Base-by-base conservation (phyloP, 2,329 filamentous ascomycete species). In the Colletotrichum acutatum region DNA sequence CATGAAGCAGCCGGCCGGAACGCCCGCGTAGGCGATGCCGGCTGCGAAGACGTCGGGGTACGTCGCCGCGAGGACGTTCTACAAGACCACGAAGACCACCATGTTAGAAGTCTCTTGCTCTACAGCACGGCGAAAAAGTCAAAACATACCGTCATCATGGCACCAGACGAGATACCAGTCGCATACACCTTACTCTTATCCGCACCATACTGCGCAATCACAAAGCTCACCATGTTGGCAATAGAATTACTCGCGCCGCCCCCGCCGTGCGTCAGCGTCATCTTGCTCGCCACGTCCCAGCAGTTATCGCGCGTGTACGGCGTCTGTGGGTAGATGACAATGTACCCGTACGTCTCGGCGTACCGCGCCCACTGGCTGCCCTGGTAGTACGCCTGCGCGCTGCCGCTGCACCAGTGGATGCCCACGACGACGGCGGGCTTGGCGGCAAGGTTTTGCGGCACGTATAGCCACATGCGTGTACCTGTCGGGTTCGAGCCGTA, bases 201-300 rank as follows among this genome's bases (percentile, higher is more conserved):
- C 9, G 83, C 87, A 2, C 80, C 80, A 78, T 89, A 89, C 74
- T 84, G 82, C 22, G 79, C 76, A 28, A 88, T 77, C 6, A 86
- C 80, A 74, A 86, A 88, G 37, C 81, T 83, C 72, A 89, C 87
- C 88, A 90, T 90, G 76, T 86, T 87, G 28, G 84, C 86, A 64
- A 90, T 88, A 2, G 83, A 82, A 53, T 85, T 85, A 70, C 83
- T 86, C 76, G 88, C 85, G 19, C 86, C 86, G 5, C 87, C 87
- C 14, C 87, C 88, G 59, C 85, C 81, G 71, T 88, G 88, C 4
- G 84, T 86, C 11, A 90, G 80, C 0, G 86, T 82, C 56, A 82
- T 84, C 49, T 84, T 83, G 14, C 86, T 89, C 5, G 88, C 85
- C 7, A 91, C 90, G 75, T 92, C 90, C 86, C 89, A 92, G 82